Base-by-base conservation (phyloP, 306 rosid species). In the Cyamopsis tetragonoloba region DNA sequence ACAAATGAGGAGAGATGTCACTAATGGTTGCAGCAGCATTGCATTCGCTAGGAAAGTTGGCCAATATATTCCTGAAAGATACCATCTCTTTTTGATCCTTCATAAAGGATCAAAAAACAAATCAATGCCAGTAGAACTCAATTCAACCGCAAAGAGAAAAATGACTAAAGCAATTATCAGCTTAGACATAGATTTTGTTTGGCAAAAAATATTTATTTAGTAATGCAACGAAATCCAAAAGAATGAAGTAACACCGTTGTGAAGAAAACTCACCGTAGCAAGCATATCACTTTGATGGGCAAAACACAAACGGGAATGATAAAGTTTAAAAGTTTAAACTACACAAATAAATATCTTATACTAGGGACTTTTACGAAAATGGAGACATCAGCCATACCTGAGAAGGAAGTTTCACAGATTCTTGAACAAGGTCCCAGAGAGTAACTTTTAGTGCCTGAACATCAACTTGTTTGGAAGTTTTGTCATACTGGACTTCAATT, bases 391-490 rank as follows among this genome's bases (percentile, higher is more conserved):
- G 28, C 83, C 66, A 44, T 82, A 93, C 99, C 96, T 83, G 79
- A 66, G 20, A 38, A 37, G 85, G 50, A 44, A 44, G 67, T 44
- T 67, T 77, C 75, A 30, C 73, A 76, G 82, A 76, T 80, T 79
- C 86, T 77, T 86, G 95, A 70, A 88, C 81, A 55, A 79, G 85
- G 66, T 77, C 83, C 99, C 97, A 93, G 38, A 90, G 88, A 20
- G 96, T 88, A 67, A 63, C 72, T 80, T 93, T 93, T 54, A 93
- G 80, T 15, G 75, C 91, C 78, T 93, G 92, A 75, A 88, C 99
- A 46, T 90, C 97, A 35, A 93, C 99, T 85, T 88, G 96, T 69
- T 88, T 93, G 51, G 99, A 86, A 47, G 97, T 90, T 83, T 86
- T 93, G 86, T 90, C 99, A 63, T 82, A 90, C 74, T 86, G 90